These are phyloP conservation scores for Suillus clintonianus DNA, from an alignment of 768 basidiomycete species.

Conservation along the genomic window DNA sequence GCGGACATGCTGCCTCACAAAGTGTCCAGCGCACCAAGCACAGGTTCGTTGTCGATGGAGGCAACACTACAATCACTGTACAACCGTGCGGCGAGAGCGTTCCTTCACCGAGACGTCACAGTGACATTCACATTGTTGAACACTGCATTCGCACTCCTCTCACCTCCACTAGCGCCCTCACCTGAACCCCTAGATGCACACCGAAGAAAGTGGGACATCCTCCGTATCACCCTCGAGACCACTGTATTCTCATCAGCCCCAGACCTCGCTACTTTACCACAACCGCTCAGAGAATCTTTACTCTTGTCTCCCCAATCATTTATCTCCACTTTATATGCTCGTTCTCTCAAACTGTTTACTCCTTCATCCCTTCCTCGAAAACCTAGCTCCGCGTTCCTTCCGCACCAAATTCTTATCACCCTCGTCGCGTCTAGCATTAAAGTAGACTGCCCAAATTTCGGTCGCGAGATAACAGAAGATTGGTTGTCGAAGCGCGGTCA, in stretches of 20 bases:
- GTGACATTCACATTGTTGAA: slow-evolving; percentile 65
- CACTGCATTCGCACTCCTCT: slow-evolving; percentile 68
- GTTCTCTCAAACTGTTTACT: slow-evolving; percentile 70
- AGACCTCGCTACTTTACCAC: slow-evolving; percentile 43
- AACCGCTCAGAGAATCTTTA: slow-evolving; percentile 51
- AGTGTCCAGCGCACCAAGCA: slow-evolving; percentile 17
- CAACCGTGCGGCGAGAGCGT: slow-evolving; percentile 75
- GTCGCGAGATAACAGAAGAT: slow-evolving; percentile 69
- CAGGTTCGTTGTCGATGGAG: slow-evolving; percentile 31
- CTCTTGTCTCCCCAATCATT: slow-evolving; percentile 61
- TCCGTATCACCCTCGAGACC: slow-evolving; percentile 80
- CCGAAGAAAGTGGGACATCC: slow-evolving; percentile 85
- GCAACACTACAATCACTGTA: slow-evolving; percentile 72
- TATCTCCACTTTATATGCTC: slow-evolving; percentile 55
- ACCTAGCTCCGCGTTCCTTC: slow-evolving; percentile 58
- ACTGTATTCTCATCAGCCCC: slow-evolving; percentile 65
- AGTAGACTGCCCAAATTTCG: slow-evolving; percentile 59
- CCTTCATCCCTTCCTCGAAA: slow-evolving; percentile 44
- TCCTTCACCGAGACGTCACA: slow-evolving; percentile 71
- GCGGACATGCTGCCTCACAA: slow-evolving; percentile 39
- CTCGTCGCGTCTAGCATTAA: slow-evolving; percentile 72
- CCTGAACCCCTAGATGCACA: slow-evolving; percentile 47
- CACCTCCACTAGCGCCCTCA: slow-evolving; percentile 33
- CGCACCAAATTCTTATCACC: slow-evolving; percentile 68
- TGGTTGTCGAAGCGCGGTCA: slow-evolving; percentile 69